Evolutionary conservation across 352 stramenopile genomes (phyloP).

Genomic region (Thalassiosira ordinaria): DNA sequence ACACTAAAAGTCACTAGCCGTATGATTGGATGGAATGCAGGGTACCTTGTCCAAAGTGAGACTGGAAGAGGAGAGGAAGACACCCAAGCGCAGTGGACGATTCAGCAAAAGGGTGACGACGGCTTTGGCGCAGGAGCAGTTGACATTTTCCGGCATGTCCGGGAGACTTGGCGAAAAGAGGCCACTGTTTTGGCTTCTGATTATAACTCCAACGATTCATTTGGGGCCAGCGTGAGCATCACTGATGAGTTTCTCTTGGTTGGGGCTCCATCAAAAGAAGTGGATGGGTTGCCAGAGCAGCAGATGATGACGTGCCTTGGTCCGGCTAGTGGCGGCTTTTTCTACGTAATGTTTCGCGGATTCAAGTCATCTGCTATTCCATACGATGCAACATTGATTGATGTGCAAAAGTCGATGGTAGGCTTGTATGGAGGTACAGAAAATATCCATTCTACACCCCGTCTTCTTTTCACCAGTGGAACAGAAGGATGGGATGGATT

Average conservation of each 20-base stretch:
- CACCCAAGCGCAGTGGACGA: constrained; percentile 68
- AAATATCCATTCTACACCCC: constrained; percentile 62
- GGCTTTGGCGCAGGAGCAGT: constrained; percentile 54
- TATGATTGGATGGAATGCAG: constrained; percentile 66
- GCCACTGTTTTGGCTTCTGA: constrained; percentile 56
- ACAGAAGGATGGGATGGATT: constrained; percentile 60
- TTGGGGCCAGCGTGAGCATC: constrained; percentile 64
- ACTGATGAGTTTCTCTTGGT: constrained; percentile 52
- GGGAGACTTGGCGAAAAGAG: constrained; percentile 67
- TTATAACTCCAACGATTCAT: constrained; percentile 60
- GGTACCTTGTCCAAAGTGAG: constrained; percentile 52
- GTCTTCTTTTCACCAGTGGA: constrained; percentile 31
- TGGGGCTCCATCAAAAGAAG: constrained; percentile 70
- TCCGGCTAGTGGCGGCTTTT: constrained; percentile 49
- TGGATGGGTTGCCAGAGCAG: constrained; percentile 65
- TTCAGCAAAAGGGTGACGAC: constrained; percentile 62
- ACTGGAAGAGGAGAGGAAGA: constrained; percentile 63
- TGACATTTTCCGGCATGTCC: constrained; percentile 43
- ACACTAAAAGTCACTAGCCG: constrained; percentile 50
- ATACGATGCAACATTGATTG: constrained; percentile 56
- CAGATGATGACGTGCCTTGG: constrained; percentile 69
- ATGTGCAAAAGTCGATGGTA: constrained; percentile 59
- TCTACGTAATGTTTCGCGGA: constrained; percentile 64
- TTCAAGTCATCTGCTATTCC: constrained; percentile 64
- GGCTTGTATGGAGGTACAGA: constrained; percentile 61